Conservation (phyloP, 805 yeast genomes). For the Yamadazyma phyllophila region DNA sequence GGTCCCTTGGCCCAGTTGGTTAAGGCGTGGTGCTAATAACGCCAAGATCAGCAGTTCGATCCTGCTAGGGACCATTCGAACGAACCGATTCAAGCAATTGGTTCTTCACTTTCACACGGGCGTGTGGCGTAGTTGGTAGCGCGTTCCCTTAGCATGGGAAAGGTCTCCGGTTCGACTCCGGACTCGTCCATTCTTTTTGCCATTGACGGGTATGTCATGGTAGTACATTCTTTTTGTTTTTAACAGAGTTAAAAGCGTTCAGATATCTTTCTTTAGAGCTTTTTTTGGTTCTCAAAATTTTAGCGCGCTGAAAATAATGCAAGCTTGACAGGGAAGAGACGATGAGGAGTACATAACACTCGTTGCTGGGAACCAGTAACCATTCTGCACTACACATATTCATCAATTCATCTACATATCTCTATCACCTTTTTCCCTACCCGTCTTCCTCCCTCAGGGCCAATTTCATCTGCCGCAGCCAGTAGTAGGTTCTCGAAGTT, state of each 20-base stretch:
- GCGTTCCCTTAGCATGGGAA: conserved; percentile 51
- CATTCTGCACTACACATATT: not conserved
- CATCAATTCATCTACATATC: not conserved
- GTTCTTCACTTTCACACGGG: conserved; percentile 20
- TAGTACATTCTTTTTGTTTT: not conserved
- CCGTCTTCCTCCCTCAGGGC: not conserved
- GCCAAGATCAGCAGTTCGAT: conserved; percentile 81
- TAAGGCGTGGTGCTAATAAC: conserved; percentile 54
- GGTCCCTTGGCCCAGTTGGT: conserved; percentile 57
- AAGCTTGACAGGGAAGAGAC: not conserved
- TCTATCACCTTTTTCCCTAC: not conserved
- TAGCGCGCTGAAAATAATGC: not conserved
- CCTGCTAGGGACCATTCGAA: conserved; percentile 74
- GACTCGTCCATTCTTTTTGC: conserved; percentile 36
- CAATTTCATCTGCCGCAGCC: not conserved
- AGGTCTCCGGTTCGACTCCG: conserved; percentile 49
- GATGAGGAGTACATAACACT: not conserved
- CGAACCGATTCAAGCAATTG: no score
- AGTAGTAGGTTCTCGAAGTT: conserved; percentile 8
- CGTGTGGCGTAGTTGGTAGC: conserved; percentile 52
- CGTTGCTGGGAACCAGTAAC: not conserved
- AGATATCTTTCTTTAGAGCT: no score
- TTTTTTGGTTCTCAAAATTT: not conserved
- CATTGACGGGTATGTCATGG: no score
- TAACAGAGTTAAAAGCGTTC: no score